Conservation (phyloP, 768 basidiomycete species). For the Lenzites betulinus region DNA sequence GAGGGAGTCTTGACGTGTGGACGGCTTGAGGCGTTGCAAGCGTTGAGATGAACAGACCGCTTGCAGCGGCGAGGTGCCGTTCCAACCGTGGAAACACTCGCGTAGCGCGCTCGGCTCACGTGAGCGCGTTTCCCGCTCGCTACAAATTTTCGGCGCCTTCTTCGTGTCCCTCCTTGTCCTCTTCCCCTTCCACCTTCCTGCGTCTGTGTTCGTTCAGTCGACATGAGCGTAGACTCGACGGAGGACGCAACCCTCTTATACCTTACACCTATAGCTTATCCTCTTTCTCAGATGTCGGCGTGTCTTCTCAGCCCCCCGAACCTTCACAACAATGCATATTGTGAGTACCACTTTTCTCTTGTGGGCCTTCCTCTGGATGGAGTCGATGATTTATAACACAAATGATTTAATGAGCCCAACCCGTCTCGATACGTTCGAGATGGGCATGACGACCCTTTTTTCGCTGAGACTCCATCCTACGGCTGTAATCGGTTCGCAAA, state of each 20-base stretch:
- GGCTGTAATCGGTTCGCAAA: not conserved
- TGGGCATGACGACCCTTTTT: conserved; percentile 29
- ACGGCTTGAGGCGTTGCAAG: not conserved
- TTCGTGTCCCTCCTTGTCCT: not conserved
- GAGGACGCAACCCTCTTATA: too few species aligned
- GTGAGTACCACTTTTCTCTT: not conserved
- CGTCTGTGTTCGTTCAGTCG: not conserved
- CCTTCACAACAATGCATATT: not conserved
- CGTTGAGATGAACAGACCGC: not conserved
- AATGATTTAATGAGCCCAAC: conserved; percentile 38
- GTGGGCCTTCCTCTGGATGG: not conserved
- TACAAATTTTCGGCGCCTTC: conserved; percentile 11
- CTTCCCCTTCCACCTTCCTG: not conserved
- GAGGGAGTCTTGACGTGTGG: not conserved
- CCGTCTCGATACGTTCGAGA: conserved; percentile 23
- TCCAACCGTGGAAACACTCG: conserved; percentile 21
- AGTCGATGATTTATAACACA: conserved; percentile 30
- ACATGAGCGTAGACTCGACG: too few species aligned
- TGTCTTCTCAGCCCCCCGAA: too few species aligned
- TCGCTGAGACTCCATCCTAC: conserved; percentile 26
- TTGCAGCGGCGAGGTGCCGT: not conserved
- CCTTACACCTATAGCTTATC: too few species aligned
- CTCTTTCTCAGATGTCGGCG: too few species aligned
- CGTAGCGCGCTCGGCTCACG: conserved; percentile 17
- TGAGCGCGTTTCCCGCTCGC: conserved; percentile 11